Evolutionary conservation across 2,329 filamentous ascomycete species (phyloP), one percentile per base, ranked within the genome.

Genomic region (Apiospora malaysiana): DNA sequence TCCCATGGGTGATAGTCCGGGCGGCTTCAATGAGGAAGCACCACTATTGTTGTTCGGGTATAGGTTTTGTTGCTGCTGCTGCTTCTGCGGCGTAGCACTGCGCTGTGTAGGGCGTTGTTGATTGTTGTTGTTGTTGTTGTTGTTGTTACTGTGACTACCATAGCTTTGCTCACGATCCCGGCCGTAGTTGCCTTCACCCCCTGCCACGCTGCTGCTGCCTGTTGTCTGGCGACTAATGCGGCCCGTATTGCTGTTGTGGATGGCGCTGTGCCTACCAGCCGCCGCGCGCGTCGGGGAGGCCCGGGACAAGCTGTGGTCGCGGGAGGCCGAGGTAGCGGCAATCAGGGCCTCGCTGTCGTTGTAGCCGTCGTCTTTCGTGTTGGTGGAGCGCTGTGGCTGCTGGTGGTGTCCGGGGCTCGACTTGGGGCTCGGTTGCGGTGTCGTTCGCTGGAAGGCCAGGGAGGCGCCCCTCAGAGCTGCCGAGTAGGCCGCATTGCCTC

Each of bases 391-490:
- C 32, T 70, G 71, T 70, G 68, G 72, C 71, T 73, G 56, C 14
- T 63, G 27, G 27, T n/a, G 32, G 2, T 63, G 40, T 4, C 72
- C 65, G 40, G 72, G 68, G 12, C 71, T 69, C 42, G 73, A 66
- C 6, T n/a, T 68, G 67, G 68, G 42, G 70, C 69, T 68, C 32
- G 56, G 56, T 37, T 71, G 73, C n/a, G 77, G 75, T 0, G 72
- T 66, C 18, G 75, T 76, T 70, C 83, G 85, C 73, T 83, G 81
- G 73, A 90, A 90, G 25, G 88, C 88, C 37, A 89, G 82, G 14
- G 85, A 86, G 12, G 88, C 88, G 69, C 88, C 88, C 71, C 82
- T 84, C 70, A 89, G 80, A 68, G 87, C 87, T 18, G 85, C 79
- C 65, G 76, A 75, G 68, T 78, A 73, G 14, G 76, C 76, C 66